These are phyloP conservation scores for Dactylellina leptospora DNA, from an alignment of 2,329 filamentous ascomycete genomes.

Conservation along the genomic window DNA sequence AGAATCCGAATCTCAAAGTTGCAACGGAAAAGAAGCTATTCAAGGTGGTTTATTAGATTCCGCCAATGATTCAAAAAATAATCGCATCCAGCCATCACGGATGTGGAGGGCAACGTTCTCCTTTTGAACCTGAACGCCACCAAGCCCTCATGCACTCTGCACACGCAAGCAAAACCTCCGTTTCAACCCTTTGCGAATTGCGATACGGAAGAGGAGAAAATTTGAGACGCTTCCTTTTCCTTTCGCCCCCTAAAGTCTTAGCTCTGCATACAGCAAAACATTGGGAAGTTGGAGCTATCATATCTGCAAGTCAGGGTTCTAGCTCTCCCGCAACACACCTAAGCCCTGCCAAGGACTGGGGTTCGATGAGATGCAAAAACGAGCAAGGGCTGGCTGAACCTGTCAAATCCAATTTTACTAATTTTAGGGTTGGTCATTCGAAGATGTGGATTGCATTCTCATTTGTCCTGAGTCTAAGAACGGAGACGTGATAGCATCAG, in stretches of 20 bases:
- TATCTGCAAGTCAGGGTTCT: conserved; percentile 44
- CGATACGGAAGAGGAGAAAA: conserved; percentile 28
- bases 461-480: background rate
- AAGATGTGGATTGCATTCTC: conserved; percentile 12
- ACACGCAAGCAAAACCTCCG: conserved; percentile 22
- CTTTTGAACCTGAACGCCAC: conserved; percentile 45
- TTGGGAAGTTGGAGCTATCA: conserved; percentile 43
- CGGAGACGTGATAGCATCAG: background rate
- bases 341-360: conserved; percentile 44
- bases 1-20: background rate
- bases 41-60: background rate
- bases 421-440: conserved; percentile 27
- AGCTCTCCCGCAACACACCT: conserved; percentile 38
- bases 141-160: conserved; percentile 4
- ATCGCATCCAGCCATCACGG: background rate
- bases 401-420: conserved; percentile 49
- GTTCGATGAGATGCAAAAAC: conserved; percentile 10
- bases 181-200: conserved; percentile 31
- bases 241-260: conserved; percentile 34
- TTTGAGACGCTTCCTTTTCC: conserved; percentile 32
- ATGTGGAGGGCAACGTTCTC: conserved; percentile 16
- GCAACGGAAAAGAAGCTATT: background rate
- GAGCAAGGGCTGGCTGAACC: background rate
- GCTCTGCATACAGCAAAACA: conserved; percentile 17
- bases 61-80: background rate